Evolutionary conservation across 768 basidiomycete species (phyloP).

Genomic region (Serendipita sp.): DNA sequence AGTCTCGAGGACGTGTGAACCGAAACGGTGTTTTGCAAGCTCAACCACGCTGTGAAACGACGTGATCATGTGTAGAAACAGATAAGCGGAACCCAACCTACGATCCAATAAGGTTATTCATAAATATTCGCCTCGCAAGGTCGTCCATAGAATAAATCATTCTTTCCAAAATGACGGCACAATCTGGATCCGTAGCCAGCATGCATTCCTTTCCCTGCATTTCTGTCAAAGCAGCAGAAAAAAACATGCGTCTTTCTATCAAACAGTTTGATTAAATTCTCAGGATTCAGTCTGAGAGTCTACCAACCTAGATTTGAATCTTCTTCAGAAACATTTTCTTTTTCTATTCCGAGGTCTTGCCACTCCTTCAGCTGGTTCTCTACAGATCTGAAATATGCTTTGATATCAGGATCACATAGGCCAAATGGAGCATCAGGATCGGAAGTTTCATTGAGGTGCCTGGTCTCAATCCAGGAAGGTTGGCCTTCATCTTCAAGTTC

Average conservation of each 20-base stretch:
- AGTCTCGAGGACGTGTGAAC: conserved; percentile 91
- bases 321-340: conserved; percentile 27
- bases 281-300: conserved; percentile 21
- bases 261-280: background rate
- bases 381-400: conserved; percentile 83
- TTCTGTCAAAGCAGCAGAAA: conserved; percentile 68
- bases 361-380: conserved; percentile 78
- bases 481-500: conserved; percentile 17
- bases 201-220: conserved; percentile 79
- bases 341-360: conserved; percentile 40
- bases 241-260: conserved; percentile 58
- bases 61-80: conserved; percentile 7
- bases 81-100: conserved; percentile 40
- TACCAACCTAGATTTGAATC: conserved; percentile 11
- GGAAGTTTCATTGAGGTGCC: conserved; percentile 18
- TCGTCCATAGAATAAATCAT: conserved; percentile 91
- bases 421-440: conserved; percentile 67
- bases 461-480: conserved; percentile 57
- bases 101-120: conserved; percentile 78
- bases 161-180: conserved; percentile 76
- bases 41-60: conserved; percentile 9
- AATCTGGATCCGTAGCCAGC: conserved; percentile 86
- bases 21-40: conserved; percentile 69
- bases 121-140: conserved; percentile 79
- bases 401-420: conserved; percentile 73